Evolutionary conservation across 768 basidiomycete species (phyloP).

Genomic region (Termitomyces sp.): DNA sequence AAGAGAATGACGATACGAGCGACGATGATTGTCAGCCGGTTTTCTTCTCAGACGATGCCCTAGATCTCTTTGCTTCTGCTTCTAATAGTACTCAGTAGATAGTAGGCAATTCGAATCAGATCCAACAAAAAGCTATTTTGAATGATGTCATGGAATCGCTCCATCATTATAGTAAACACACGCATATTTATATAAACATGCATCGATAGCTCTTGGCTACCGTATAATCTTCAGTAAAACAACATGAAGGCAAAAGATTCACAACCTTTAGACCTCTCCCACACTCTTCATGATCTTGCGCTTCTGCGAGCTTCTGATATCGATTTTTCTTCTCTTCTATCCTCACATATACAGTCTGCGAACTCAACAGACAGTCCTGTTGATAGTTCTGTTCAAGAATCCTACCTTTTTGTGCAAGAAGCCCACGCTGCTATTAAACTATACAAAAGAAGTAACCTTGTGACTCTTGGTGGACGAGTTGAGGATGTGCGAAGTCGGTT

Average conservation of each 20-base stretch:
- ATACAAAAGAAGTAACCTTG: constrained; percentile 46
- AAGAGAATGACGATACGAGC: not conserved
- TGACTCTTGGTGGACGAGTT: constrained; percentile 46
- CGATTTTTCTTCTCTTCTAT: constrained; percentile 25
- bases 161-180: too few species aligned
- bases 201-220: too few species aligned
- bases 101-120: not conserved
- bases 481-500: constrained; percentile 51
- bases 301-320: constrained; percentile 55
- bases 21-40: constrained; percentile 2
- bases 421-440: constrained; percentile 54
- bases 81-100: not conserved
- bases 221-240: not conserved
- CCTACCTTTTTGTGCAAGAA: constrained; percentile 55
- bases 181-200: not conserved
- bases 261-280: constrained; percentile 51
- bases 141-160: not conserved
- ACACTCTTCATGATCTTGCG: constrained; percentile 69
- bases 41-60: constrained; percentile 40
- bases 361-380: constrained; percentile 15
- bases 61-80: constrained; percentile 41
- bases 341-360: constrained; percentile 11
- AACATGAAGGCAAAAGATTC: constrained; percentile 23
- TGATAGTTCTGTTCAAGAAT: constrained; percentile 41
- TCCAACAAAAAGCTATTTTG: too few species aligned